Base-by-base conservation (phyloP, 2,329 filamentous ascomycete species). In the Helicocarpus griseus region DNA sequence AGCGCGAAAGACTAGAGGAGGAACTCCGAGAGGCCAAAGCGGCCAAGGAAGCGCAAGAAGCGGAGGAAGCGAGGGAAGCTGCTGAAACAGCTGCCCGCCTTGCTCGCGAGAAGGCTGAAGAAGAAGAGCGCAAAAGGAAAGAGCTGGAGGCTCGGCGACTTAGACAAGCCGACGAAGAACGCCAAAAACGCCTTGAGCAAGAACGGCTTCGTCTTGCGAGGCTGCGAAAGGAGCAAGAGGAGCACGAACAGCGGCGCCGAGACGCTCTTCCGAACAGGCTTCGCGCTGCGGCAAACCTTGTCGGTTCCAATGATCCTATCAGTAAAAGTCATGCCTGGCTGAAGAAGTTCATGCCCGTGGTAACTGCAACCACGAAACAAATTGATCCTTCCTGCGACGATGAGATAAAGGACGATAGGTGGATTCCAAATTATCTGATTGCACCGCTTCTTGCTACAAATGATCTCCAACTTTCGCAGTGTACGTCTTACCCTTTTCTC, bases 391-490 rank as follows among this genome's bases (percentile, higher is more conserved):
- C 55, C 22, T 73, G 68, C 59, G 58, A 59, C 17, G 49, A 53
- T 17, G 65, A 70, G 29, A 50, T 67, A 33, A 67, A 66, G 14
- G 63, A 70, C 24, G 73, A 76, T 52, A 64, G 65, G 58, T 77
- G 74, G 73, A 66, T 76, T 55, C 69, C 72, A 21, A 76, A 76
- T 51, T 73, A 73, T 56, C 64, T 75, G 56, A 70, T 73, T 56
- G 74, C 73, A 28, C 71, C 71, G 39, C 58, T 77, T 40, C 63
- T 77, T 49, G 73, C 69, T 33, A 74, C 72, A 7, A 75, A 74
- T 54, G 74, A 77, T 56, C 64, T 76, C 33, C 71, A 73, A 50
- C 65, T 76, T 43, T 70, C 70, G 29, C 71, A 74, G 55, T 76
- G 66, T 67, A 64, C 58, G 56, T 53, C 49, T 21, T 46, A 56